Conservation (phyloP, 148 eudicot species). For the Persicaria maculosa region DNA sequence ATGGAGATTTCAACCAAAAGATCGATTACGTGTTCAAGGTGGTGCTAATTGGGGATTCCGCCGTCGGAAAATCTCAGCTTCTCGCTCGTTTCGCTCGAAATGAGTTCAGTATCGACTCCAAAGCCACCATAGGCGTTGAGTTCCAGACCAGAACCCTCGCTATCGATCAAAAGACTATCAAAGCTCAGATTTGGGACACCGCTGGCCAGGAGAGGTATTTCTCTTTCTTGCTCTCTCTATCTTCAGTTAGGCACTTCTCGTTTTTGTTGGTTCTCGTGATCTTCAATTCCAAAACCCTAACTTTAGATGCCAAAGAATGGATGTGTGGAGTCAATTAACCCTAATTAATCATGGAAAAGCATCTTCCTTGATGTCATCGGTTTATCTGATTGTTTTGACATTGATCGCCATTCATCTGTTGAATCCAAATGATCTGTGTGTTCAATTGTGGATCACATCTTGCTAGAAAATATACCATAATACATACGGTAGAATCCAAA, state of each 20-base stretch:
- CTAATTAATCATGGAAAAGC: background rate
- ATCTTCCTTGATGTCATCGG: background rate
- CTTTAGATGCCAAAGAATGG: background rate
- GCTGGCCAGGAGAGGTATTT: slow-evolving; percentile 10
- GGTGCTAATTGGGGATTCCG: slow-evolving; percentile 40
- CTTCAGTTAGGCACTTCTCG: background rate
- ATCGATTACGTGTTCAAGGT: slow-evolving; percentile 42
- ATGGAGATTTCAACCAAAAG: slow-evolving; percentile 34
- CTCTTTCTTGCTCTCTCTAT: background rate
- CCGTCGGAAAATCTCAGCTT: slow-evolving; percentile 41
- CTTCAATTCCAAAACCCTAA: background rate
- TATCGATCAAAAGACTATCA: slow-evolving; percentile 31
- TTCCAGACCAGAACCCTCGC: slow-evolving; percentile 37
- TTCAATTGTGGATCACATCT: background rate
- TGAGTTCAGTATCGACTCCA: slow-evolving; percentile 35
- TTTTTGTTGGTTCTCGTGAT: background rate
- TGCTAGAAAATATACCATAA: background rate
- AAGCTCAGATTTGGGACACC: slow-evolving; percentile 50
- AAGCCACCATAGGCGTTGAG: slow-evolving; percentile 42
- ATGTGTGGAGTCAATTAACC: background rate
- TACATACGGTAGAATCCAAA: background rate
- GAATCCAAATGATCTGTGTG: background rate
- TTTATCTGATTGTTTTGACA: background rate
- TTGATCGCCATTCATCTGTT: background rate
- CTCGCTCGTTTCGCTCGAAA: slow-evolving; percentile 37